These are phyloP conservation scores for Glomus cerebriforme DNA, from an alignment of 192 early-diverging fungal species.

Conservation along the genomic window DNA sequence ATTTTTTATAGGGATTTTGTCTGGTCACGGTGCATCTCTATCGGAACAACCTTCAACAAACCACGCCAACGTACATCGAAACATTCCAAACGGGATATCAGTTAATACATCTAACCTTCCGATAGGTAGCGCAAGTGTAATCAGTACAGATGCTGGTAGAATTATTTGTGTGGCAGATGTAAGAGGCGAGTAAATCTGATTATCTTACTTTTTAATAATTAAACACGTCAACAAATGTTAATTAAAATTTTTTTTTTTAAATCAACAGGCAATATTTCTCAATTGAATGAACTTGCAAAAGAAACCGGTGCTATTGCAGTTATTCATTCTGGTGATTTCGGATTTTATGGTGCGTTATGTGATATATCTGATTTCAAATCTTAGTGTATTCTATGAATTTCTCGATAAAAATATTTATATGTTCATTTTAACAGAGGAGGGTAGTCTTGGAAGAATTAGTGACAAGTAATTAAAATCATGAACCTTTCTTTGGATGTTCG, in stretches of 20 bases:
- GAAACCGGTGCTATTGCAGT: constrained; percentile 54
- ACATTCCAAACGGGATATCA: constrained; percentile 14
- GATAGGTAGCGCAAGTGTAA: constrained; percentile 16
- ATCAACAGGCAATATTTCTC: constrained; percentile 51
- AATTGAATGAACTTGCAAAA: constrained; percentile 56
- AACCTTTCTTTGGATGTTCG: neutral
- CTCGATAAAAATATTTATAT: neutral
- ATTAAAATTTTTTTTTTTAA: neutral
- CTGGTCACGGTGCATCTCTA: neutral
- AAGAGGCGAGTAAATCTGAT: constrained; percentile 36
- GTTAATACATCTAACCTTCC: constrained; percentile 30
- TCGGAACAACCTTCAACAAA: constrained; percentile 18
- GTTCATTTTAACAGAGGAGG: neutral
- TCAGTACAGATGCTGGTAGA: constrained; percentile 47
- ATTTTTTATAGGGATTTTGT: neutral
- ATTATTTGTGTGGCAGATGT: constrained; percentile 56
- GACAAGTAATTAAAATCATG: neutral
- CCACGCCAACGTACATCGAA: neutral
- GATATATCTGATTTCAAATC: neutral
- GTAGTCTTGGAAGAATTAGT: neutral
- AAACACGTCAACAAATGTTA: neutral
- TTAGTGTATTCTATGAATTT: neutral
- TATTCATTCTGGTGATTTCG: constrained; percentile 65
- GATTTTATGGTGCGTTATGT: constrained; percentile 55
- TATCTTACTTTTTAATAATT: neutral